These are phyloP conservation scores for Hymenoscyphus infarciens DNA, from an alignment of 2,329 filamentous ascomycete species.

Conservation along the genomic window DNA sequence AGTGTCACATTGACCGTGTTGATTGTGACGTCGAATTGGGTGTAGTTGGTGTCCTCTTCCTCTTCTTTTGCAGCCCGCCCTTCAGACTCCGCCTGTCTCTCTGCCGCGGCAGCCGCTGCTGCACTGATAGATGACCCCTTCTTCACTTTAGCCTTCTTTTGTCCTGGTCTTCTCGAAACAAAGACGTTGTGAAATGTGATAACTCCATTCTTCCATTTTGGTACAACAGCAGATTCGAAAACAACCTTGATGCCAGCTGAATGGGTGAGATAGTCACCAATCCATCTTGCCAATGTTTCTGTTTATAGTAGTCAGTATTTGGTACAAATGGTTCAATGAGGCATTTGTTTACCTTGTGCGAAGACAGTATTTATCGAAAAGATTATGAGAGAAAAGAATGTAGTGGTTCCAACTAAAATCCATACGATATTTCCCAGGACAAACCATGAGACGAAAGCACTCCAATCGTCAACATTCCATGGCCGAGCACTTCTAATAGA, in stretches of 20 bases:
- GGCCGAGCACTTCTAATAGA: slow-evolving; percentile 90
- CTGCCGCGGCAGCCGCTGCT: slow-evolving; percentile 79
- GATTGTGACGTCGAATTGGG: slow-evolving; percentile 93
- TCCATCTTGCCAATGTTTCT: slow-evolving; percentile 91
- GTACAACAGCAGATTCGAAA: slow-evolving; percentile 96
- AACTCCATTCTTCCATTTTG: slow-evolving; percentile 90
- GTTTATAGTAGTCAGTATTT: slow-evolving; percentile 20
- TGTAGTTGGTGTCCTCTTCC: slow-evolving; percentile 92
- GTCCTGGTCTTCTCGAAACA: slow-evolving; percentile 84
- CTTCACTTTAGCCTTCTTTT: slow-evolving; percentile 75
- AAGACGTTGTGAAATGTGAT: slow-evolving; percentile 97
- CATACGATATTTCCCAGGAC: slow-evolving; percentile 89
- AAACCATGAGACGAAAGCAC: slow-evolving; percentile 93
- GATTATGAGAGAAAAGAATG: slow-evolving; percentile 90
- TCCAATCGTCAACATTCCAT: slow-evolving; percentile 95
- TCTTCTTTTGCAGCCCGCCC: slow-evolving; percentile 36
- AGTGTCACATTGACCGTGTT: slow-evolving; percentile 94
- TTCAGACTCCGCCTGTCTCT: slow-evolving; percentile 51
- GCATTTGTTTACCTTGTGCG: slow-evolving; percentile 67
- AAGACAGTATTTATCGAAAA: slow-evolving; percentile 93
- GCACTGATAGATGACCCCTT: slow-evolving; percentile 86
- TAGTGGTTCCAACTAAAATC: slow-evolving; percentile 95
- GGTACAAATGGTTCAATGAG: not conserved
- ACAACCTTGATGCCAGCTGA: slow-evolving; percentile 91
- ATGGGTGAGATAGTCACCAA: slow-evolving; percentile 92